Conservation (phyloP, 2,329 filamentous ascomycete species). For the Lachnellula occidentalis region DNA sequence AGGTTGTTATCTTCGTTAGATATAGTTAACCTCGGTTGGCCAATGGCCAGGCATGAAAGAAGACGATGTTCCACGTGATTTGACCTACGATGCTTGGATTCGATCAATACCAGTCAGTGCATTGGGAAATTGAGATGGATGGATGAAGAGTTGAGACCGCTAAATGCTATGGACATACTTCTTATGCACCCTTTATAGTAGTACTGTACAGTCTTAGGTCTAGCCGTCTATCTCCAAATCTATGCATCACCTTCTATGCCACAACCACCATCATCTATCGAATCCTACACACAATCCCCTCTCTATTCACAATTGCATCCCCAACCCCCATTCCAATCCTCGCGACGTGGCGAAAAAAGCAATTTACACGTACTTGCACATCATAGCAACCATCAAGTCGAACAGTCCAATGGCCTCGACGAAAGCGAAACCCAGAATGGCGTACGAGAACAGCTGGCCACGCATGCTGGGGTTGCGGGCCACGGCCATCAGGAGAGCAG, state of each 20-base stretch:
- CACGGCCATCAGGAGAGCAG: constrained; percentile 80
- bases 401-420: constrained; percentile 88
- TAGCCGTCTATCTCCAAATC: constrained; percentile 3
- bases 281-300: not conserved
- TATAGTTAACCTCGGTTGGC: too few relatives aligned
- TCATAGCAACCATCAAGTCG: constrained; percentile 88
- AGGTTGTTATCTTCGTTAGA: too few relatives aligned
- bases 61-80: too few relatives aligned
- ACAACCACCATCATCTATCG: not conserved
- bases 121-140: not conserved
- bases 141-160: not conserved
- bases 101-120: not conserved
- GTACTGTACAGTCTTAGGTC: constrained; percentile 6
- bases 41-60: too few relatives aligned
- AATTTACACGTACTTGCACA: constrained; percentile 72
- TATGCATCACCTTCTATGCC: not conserved
- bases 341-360: not conserved
- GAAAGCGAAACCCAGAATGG: constrained; percentile 94
- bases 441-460: constrained; percentile 93
- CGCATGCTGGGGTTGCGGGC: constrained; percentile 92
- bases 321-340: not conserved
- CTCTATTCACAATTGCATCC: not conserved
- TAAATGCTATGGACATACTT: not conserved
- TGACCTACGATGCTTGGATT: too few relatives aligned
- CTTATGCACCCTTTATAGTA: not conserved